phyloP scores from a whole-genome alignment of 768 basidiomycete species.

The Flagelloscypha sp. region DNA sequence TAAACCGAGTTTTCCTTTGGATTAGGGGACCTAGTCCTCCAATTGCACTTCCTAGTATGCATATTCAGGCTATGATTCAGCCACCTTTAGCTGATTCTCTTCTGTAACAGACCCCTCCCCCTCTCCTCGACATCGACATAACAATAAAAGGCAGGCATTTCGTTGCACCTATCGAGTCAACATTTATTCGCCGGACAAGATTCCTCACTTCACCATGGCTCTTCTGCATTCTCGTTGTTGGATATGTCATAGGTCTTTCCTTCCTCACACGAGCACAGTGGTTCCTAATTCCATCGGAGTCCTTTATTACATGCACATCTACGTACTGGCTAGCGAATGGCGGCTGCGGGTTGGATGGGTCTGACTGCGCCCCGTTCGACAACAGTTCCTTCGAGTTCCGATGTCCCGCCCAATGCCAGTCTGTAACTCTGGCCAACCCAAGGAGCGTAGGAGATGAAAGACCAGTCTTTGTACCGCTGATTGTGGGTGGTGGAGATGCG shows the following conservation, averaged over 20 bases:
- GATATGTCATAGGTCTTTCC: conserved; percentile 63
- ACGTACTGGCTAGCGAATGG: conserved; percentile 64
- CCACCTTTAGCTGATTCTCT: conserved; percentile 4
- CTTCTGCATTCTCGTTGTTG: conserved; percentile 43
- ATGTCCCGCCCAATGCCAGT: conserved; percentile 67
- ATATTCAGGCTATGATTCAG: conserved; percentile 12
- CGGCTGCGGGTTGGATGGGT: conserved; percentile 68
- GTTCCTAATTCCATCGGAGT: conserved; percentile 56
- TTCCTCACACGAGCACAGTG: conserved; percentile 70
- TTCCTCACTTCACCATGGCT: conserved; percentile 46
- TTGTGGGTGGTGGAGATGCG: conserved; percentile 79
- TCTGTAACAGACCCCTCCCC: conserved; percentile 39
- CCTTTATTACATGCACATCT: conserved; percentile 60
- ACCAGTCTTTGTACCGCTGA: conserved; percentile 59
- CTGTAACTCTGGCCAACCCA: conserved; percentile 61
- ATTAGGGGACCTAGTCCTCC: conserved; percentile 56
- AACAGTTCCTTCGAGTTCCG: conserved; percentile 62
- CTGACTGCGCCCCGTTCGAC: conserved; percentile 54
- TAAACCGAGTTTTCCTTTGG: conserved; percentile 24
- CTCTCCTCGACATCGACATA: conserved; percentile 46
- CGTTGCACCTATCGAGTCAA: conserved; percentile 45
- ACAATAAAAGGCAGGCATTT: conserved; percentile 27
- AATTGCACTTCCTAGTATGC: conserved; percentile 41
- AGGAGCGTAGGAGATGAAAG: conserved; percentile 62
- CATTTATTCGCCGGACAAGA: conserved; percentile 41